Evolutionary conservation across 73 alveolate species (phyloP), one percentile per base, ranked within the genome.

Genomic region (Stentor roeselii): DNA sequence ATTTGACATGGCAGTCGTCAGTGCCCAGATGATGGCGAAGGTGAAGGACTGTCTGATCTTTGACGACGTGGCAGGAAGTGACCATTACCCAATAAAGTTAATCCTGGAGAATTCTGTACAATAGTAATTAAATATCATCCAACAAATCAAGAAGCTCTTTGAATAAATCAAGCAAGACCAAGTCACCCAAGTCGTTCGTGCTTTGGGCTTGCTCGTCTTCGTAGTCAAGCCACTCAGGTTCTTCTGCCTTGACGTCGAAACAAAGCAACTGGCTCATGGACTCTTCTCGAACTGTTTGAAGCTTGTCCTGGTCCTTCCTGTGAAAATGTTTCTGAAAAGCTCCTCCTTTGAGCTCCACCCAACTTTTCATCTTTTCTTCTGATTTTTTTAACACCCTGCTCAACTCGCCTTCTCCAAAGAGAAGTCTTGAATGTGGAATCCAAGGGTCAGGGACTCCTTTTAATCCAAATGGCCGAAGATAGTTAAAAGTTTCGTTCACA

Each of bases 1-100:
- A 75, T 77, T 96, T 31, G 99, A 96, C 89, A 94, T 94, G 83
- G 89, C 91, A 75, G 74, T 96, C 38, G 94, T 92, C n/a, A 92
- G 93, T 61, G 76, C 89, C 40, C 80, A 82, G 35, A 15, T 78
- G 40, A 60, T 84, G 38, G 78, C 75, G 1, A 38, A 87, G 4
- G 95, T 94, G 4, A 61, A 82, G 27, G 91, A 87, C 41, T 84
- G 94, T 35, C 90, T 84, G 3, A 93, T 93, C 3, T 85, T 86
- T 76, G 85, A 75, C 36, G 94, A 78, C 1, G 40, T 85, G 36
- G 42, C 58, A 78, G 99, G 97, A 31, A 85, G 95, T 30, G 99
- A 95, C 83, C 99, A 95, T 78, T 87, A 93, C 58, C 99, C 97
- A 3, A 90, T 94, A 14, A 82, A 90, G 39, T 40, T 93, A 60